Base-by-base conservation (phyloP, 2,329 filamentous ascomycete genomes). In the Phoma sp. region DNA sequence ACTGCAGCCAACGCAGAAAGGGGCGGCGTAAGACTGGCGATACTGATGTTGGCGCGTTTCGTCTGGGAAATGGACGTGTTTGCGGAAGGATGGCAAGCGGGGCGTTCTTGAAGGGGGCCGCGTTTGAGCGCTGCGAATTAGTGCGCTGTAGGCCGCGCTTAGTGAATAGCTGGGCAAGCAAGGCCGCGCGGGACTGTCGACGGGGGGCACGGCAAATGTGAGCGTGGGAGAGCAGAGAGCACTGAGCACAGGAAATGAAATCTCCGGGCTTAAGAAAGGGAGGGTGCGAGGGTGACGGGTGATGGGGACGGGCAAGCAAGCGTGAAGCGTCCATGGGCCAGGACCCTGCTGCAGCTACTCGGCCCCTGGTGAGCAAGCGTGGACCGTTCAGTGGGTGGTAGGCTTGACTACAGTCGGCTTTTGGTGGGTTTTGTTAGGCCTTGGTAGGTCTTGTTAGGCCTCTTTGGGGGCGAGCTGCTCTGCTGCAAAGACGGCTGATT, bases 11-110 rank as follows among this genome's bases (percentile, higher is more conserved):
- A 61, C 44, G 54, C 43, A 55, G 35, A 62, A 55, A 58, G 62
- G 58, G 60, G 62, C 60, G 48, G 57, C 50, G 59, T 64, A 70
- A 68, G 69, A 72, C 68, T 71, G 69, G 67, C 67, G 61, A 61
- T 68, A 68, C 62, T 53, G 62, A 68, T 69, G 66, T 51, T 62
- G 53, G 63, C 40, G 64, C 56, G 67, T 66, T 62, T 65, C 60
- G 65, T 48, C 50, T 57, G 59, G 59, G 54, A 60, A 52, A 61
- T 63, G 56, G 60, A 50, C 41, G 55, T 48, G 49, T 54, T 51
- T 51, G 50, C 51, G 43, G 57, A 50, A 52, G 55, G 50, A 50
- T 49, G 58, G 47, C 43, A 54, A 57, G 64, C 60, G 62, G 63
- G 63, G 59, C 62, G 59, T 41, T 43, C 55, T 55, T 54, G 52